Conservation (phyloP, 768 basidiomycete genomes). For the Collybiopsis confluens region DNA sequence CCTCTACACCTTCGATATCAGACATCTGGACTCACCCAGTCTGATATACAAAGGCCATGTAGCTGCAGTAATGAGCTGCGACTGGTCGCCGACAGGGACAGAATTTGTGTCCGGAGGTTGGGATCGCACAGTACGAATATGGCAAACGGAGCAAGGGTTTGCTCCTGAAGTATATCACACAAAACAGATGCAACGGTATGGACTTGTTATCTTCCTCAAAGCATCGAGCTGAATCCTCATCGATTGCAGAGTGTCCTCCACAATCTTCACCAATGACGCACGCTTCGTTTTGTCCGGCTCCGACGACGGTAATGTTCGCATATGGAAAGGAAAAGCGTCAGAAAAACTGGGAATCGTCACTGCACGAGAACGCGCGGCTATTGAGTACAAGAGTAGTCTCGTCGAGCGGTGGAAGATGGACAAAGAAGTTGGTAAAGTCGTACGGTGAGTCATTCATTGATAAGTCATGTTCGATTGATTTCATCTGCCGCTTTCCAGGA, state of each 20-base stretch:
- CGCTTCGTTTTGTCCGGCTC: conserved; percentile 89
- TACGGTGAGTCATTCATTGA: conserved; percentile 50
- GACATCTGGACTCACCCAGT: conserved; percentile 74
- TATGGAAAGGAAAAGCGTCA: conserved; percentile 93
- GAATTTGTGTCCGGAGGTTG: conserved; percentile 97
- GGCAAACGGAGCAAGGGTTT: conserved; percentile 82
- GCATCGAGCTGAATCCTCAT: not conserved
- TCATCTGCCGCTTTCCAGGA: conserved; percentile 32
- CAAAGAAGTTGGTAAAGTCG: conserved; percentile 72
- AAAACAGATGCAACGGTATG: conserved; percentile 96
- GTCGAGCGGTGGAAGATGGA: conserved; percentile 88
- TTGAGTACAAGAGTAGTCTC: conserved; percentile 89
- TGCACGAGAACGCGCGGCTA: conserved; percentile 82
- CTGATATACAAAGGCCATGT: conserved; percentile 98
- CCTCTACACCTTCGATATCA: conserved; percentile 95
- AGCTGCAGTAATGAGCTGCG: conserved; percentile 92
- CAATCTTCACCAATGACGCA: conserved; percentile 85
- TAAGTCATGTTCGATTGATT: conserved; percentile 1
- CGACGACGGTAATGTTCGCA: conserved; percentile 90
- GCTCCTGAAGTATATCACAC: conserved; percentile 93
- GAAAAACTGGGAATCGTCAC: conserved; percentile 91
- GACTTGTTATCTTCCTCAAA: not conserved
- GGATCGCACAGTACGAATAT: conserved; percentile 92
- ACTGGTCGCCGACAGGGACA: conserved; percentile 94
- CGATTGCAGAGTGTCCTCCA: conserved; percentile 73